These are phyloP conservation scores for Phytophthora cryptogea DNA, from an alignment of 352 stramenopile genomes.

Conservation along the genomic window DNA sequence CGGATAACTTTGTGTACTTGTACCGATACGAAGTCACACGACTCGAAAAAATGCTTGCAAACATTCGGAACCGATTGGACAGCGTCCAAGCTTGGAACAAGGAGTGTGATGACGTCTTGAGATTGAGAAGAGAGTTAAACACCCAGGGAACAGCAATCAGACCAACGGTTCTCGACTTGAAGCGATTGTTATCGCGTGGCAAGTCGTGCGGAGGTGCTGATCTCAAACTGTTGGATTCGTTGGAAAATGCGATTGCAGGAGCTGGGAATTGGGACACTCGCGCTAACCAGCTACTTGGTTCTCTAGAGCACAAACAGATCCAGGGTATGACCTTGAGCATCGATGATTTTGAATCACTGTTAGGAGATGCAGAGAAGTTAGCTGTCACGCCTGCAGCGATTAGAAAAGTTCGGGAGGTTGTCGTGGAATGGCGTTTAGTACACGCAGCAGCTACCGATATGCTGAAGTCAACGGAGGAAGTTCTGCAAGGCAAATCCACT, in stretches of 20 bases:
- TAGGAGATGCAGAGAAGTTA: slow-evolving; percentile 33
- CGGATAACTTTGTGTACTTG: slow-evolving; percentile 63
- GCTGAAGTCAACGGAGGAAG: slow-evolving; percentile 23
- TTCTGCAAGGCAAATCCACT: slow-evolving; percentile 31
- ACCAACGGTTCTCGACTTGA: slow-evolving; percentile 27
- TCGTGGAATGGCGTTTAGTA: slow-evolving; percentile 35
- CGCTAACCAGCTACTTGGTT: slow-evolving; percentile 26
- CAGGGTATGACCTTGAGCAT: slow-evolving; percentile 1
- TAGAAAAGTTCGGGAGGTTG: slow-evolving; percentile 29
- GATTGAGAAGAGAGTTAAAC: neutral
- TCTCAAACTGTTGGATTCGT: slow-evolving; percentile 30
- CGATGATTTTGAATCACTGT: slow-evolving; percentile 28
- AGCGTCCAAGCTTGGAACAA: slow-evolving; percentile 48
- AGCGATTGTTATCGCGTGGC: slow-evolving; percentile 36
- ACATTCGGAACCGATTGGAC: slow-evolving; percentile 39
- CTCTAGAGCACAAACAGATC: slow-evolving; percentile 6
- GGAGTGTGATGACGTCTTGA: slow-evolving; percentile 37
- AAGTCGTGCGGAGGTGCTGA: slow-evolving; percentile 40
- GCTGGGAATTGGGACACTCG: slow-evolving; percentile 33
- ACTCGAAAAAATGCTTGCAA: slow-evolving; percentile 41
- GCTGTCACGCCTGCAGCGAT: slow-evolving; percentile 27
- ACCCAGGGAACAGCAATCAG: slow-evolving; percentile 10
- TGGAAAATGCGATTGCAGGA: slow-evolving; percentile 32
- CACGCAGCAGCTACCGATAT: slow-evolving; percentile 21
- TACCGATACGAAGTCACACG: slow-evolving; percentile 53